Percentiles rank a stretch among this genome's conserved stretches.
These are phyloP conservation scores for Stagonosporopsis tanaceti DNA, from an alignment of 2,329 filamentous ascomycete species.

Conservation along the genomic window DNA sequence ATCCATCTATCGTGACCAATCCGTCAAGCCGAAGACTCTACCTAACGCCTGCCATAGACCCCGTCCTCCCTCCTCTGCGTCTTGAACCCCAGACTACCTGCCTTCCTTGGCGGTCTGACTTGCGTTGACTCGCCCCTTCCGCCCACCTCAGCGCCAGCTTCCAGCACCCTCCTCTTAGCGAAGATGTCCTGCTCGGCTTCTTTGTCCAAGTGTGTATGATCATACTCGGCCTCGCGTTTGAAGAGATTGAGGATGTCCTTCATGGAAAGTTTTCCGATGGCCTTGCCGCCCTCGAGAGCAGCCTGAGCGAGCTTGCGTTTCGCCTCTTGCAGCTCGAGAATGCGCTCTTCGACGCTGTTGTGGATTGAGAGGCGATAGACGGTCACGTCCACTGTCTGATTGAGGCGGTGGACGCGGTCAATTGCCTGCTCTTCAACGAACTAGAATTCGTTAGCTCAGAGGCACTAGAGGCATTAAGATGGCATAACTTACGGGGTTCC, in stretches of 20 bases:
- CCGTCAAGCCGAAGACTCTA: background rate
- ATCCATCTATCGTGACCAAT: background rate
- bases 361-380: constrained; percentile 93
- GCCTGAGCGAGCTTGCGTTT: constrained; percentile 92
- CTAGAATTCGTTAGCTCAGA: constrained; percentile 50
- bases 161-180: constrained; percentile 42
- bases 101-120: constrained; percentile 37
- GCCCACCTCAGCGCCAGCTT: constrained; percentile 18
- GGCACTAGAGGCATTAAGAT: background rate
- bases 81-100: constrained; percentile 39
- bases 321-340: constrained; percentile 91
- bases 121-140: constrained; percentile 26
- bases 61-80: constrained; percentile 47
- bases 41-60: constrained; percentile 53
- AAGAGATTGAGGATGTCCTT: constrained; percentile 94
- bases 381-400: constrained; percentile 91
- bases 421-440: constrained; percentile 99
- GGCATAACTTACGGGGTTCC: constrained; percentile 77
- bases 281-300: constrained; percentile 84
- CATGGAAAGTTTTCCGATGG: constrained; percentile 84
- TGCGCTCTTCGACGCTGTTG: constrained; percentile 89
- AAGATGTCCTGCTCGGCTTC: constrained; percentile 45
- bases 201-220: constrained; percentile 54
- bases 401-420: constrained; percentile 96
- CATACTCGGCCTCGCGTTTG: constrained; percentile 69